Evolutionary conservation across 1,284 basidiomycete species (phyloP).

Genomic region (Ceratobasidium sp.): DNA sequence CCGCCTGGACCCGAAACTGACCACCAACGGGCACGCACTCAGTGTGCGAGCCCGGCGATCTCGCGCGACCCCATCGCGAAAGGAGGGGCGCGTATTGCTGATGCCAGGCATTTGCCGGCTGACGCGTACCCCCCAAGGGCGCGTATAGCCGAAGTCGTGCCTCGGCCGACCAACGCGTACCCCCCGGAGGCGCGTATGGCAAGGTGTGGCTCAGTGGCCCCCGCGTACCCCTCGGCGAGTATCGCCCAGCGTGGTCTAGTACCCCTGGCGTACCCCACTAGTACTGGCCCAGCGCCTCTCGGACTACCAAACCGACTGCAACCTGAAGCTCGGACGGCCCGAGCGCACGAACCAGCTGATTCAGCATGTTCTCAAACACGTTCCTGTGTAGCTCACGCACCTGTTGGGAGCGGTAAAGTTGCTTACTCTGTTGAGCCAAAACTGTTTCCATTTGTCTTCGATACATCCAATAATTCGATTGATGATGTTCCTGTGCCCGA

Average conservation of each 20-base stretch:
- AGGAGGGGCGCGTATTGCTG: background rate
- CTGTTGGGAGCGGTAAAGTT: no score
- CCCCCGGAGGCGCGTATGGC: background rate
- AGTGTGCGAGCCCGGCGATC: no score
- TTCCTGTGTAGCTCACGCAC: no score
- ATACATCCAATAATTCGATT: background rate
- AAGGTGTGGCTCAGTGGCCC: background rate
- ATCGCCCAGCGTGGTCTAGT: background rate
- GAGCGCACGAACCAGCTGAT: background rate
- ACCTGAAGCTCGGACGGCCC: background rate
- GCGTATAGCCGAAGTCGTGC: no score
- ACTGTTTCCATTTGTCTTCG: background rate
- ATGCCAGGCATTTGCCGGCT: no score
- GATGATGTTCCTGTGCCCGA: background rate
- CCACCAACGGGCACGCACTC: background rate
- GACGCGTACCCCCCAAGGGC: background rate
- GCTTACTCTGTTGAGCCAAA: background rate
- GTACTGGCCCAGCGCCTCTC: background rate
- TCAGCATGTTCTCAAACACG: background rate
- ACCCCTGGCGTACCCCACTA: background rate
- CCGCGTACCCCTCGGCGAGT: conserved; percentile 13
- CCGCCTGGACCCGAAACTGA: background rate
- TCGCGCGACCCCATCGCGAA: background rate
- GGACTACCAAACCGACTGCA: background rate
- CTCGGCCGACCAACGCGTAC: no score